These are phyloP conservation scores for Phylloporus rhodoxanthus DNA, from an alignment of 768 basidiomycete species.

Conservation along the genomic window DNA sequence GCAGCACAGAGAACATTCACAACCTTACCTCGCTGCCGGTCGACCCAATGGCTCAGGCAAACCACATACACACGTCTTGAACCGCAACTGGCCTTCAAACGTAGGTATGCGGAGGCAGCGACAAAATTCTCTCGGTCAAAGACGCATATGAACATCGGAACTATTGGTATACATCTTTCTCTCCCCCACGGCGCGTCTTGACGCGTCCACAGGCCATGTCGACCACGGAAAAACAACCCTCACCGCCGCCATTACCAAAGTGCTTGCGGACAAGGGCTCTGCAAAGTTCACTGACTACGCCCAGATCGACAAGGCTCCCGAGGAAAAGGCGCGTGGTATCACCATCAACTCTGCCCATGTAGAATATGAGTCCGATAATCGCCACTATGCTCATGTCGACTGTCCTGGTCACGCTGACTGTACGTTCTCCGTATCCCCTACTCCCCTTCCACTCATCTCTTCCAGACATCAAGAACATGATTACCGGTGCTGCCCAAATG, in stretches of 20 bases:
- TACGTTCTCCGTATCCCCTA: slow-evolving; percentile 33
- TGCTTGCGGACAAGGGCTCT: slow-evolving; percentile 69
- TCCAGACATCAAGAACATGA: slow-evolving; percentile 95
- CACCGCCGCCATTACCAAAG: slow-evolving; percentile 93
- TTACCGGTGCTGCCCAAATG: slow-evolving; percentile 98
- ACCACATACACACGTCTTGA: background rate
- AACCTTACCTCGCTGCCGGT: slow-evolving; percentile 11
- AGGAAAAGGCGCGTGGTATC: slow-evolving; percentile 99
- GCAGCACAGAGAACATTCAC: slow-evolving; percentile 15
- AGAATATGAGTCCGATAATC: slow-evolving; percentile 86
- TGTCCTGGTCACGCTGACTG: slow-evolving; percentile 97
- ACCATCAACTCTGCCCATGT: slow-evolving; percentile 99
- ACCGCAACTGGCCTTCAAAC: slow-evolving; percentile 16
- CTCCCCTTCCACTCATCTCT: slow-evolving; percentile 3
- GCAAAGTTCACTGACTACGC: slow-evolving; percentile 90
- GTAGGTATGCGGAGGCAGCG: slow-evolving; percentile 69
- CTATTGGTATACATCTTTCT: slow-evolving; percentile 53
- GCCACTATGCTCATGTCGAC: slow-evolving; percentile 98
- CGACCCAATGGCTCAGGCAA: background rate
- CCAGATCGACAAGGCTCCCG: slow-evolving; percentile 98
- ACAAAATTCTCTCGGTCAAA: slow-evolving; percentile 64
- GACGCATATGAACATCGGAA: slow-evolving; percentile 94
- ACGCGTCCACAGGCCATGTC: slow-evolving; percentile 61
- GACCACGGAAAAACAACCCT: slow-evolving; percentile 99
- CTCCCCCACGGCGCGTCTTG: slow-evolving; percentile 12